Evolutionary conservation across 2,329 filamentous ascomycete species (phyloP), one percentile per base, ranked within the genome.

Genomic region (Ophiostoma novo-ulmi): DNA sequence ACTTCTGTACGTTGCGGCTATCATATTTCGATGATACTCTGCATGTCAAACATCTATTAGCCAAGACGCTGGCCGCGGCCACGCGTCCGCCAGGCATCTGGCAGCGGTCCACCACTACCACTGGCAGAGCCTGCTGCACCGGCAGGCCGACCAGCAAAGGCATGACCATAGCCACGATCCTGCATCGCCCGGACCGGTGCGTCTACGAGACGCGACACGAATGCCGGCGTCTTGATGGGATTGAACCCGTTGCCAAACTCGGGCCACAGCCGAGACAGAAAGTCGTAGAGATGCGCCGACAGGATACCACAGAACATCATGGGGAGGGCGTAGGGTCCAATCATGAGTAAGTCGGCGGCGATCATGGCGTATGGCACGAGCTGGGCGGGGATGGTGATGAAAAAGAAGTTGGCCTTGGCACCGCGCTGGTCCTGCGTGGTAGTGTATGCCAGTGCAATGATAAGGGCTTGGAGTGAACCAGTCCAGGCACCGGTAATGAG

Each of bases 211-310:
- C 85, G 85, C 72, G 87, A 88, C 71, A 98, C 80, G 74, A 93
- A 88, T 6, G 79, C 78, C 2, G 95, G 95, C 0, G 93, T 95
- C 17, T 85, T 83, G 48, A 97, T 83, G 67, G 90, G 84, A 77
- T 94, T 97, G 69, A 83, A 84, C 0, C 95, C 95, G 70, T 92
- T 91, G 41, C 93, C 94, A 77, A 95, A 95, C 70, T 91, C 88
- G 5, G 95, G 95, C 84, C 93, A 98, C 61, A 97, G 85, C 67
- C 92, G 87, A 1, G 91, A 93, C 68, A 97, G 80, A 77, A 98
- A 99, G 78, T 98, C 92, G 80, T 93, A 97, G 26, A 95, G 77
- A 78, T 99, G 95, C 5, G 94, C 94, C 14, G 94, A 92, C 63
- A 97, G 74, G 13, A 99, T 84, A n/a, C 95, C 95, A 44, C 87